These are phyloP conservation scores for Chlamydomonas asymmetrica DNA, from an alignment of 139 green algal species.

Conservation along the genomic window DNA sequence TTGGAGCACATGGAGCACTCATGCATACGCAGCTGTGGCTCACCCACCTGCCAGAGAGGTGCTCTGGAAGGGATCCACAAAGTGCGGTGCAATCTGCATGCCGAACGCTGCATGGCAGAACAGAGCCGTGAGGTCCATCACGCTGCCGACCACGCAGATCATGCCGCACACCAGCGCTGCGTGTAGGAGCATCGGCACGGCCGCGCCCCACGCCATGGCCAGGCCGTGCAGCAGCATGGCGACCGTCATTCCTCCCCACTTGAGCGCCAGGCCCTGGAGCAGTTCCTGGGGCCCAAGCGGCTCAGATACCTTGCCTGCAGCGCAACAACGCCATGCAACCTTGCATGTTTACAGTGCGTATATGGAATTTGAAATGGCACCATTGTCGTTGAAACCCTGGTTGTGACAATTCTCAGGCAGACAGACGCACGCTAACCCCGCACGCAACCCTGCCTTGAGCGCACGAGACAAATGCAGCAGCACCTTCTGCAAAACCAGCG, in stretches of 20 bases:
- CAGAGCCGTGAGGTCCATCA: conserved; percentile 17
- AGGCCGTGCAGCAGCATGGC: not conserved
- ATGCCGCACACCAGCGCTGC: conserved; percentile 12
- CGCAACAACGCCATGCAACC: not conserved
- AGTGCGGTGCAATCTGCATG: conserved; percentile 21
- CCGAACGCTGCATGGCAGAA: not conserved
- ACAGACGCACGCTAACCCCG: not conserved
- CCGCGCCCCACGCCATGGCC: too few species aligned
- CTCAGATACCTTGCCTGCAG: not conserved
- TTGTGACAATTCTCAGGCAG: too few species aligned
- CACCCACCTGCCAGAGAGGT: conserved; percentile 23
- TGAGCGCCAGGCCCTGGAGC: too few species aligned
- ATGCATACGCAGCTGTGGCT: not conserved
- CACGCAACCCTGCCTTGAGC: too few species aligned
- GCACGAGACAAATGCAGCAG: conserved; percentile 15
- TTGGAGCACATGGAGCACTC: not conserved
- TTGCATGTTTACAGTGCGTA: not conserved
- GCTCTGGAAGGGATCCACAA: conserved; percentile 3
- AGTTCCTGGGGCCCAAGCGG: too few species aligned
- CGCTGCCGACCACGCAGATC: conserved; percentile 1
- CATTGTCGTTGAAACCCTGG: not conserved
- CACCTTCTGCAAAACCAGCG: not conserved
- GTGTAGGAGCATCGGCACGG: too few species aligned
- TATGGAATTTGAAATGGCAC: not conserved
- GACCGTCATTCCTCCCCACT: not conserved